phyloP scores from a whole-genome alignment of 441 rosid genomes.

The Pelargonium myrrhifolium region DNA sequence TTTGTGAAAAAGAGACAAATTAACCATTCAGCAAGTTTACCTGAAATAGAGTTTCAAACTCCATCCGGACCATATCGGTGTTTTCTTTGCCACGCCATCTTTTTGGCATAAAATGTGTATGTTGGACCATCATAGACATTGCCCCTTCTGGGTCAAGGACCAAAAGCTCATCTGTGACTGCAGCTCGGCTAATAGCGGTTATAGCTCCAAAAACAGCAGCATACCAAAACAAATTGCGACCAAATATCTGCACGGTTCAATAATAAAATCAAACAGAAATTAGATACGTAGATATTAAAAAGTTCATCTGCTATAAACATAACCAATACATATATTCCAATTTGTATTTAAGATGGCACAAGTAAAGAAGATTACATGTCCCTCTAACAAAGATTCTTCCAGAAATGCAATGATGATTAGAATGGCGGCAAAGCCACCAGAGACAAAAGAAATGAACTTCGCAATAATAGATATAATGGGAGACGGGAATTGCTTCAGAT shows the following conservation, averaged over 20 bases:
- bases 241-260: slow-evolving; percentile 63
- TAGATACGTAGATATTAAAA: neutral
- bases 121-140: slow-evolving; percentile 79
- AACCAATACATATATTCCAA: neutral
- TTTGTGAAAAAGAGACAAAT: neutral
- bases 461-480: slow-evolving; percentile 84
- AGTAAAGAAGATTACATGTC: slow-evolving; percentile 62
- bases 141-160: slow-evolving; percentile 88
- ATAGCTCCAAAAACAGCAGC: slow-evolving; percentile 97
- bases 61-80: slow-evolving; percentile 63
- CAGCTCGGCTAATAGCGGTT: slow-evolving; percentile 94
- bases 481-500: slow-evolving; percentile 83
- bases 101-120: slow-evolving; percentile 96
- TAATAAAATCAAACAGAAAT: neutral
- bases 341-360: slow-evolving; percentile 12
- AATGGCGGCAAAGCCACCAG: slow-evolving; percentile 96
- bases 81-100: slow-evolving; percentile 90
- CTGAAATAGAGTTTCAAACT: slow-evolving; percentile 93
- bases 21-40: slow-evolving; percentile 28
- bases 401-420: slow-evolving; percentile 92
- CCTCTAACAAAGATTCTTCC: slow-evolving; percentile 96
- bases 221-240: slow-evolving; percentile 97
- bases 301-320: neutral
- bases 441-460: slow-evolving; percentile 92
- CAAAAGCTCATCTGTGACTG: slow-evolving; percentile 69